Conservation (phyloP, 208 protist genomes). For the Leishmania aethiopica region DNA sequence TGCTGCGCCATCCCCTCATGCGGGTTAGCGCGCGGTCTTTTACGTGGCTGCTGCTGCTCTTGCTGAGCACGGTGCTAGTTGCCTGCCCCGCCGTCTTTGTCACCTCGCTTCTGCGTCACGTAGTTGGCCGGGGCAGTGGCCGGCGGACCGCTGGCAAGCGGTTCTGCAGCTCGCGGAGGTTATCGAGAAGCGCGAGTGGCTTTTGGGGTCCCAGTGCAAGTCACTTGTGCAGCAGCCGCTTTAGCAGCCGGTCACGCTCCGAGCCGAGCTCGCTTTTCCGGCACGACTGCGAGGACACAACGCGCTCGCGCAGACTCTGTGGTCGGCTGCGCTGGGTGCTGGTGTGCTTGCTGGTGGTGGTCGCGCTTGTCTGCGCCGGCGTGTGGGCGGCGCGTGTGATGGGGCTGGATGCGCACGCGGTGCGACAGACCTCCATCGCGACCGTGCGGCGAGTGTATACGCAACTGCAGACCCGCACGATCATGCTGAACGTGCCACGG, state of each 20-base stretch:
- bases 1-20: background rate
- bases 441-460: slow-evolving; percentile 10
- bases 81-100: slow-evolving; percentile 15
- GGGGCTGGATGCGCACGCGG: background rate
- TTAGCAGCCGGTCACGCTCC: background rate
- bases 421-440: background rate
- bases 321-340: background rate
- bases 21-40: slow-evolving; percentile 17
- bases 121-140: background rate
- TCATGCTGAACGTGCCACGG: slow-evolving; percentile 13
- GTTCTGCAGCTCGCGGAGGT: background rate
- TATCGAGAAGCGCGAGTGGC: background rate
- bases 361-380: slow-evolving; percentile 1
- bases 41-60: slow-evolving; percentile 19
- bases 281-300: background rate
- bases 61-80: slow-evolving; percentile 21
- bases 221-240: background rate
- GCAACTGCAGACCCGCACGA: slow-evolving; percentile 13
- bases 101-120: slow-evolving; percentile 4
- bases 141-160: background rate
- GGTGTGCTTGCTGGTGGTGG: slow-evolving; percentile 9
- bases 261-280: background rate
- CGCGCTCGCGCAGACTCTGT: background rate
- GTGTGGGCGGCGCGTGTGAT: slow-evolving; percentile 11
- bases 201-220: background rate